Evolutionary conservation across 2,329 filamentous ascomycete species (phyloP), one percentile per base, ranked within the genome.

Genomic region (Penicillium aurantiogriseum): DNA sequence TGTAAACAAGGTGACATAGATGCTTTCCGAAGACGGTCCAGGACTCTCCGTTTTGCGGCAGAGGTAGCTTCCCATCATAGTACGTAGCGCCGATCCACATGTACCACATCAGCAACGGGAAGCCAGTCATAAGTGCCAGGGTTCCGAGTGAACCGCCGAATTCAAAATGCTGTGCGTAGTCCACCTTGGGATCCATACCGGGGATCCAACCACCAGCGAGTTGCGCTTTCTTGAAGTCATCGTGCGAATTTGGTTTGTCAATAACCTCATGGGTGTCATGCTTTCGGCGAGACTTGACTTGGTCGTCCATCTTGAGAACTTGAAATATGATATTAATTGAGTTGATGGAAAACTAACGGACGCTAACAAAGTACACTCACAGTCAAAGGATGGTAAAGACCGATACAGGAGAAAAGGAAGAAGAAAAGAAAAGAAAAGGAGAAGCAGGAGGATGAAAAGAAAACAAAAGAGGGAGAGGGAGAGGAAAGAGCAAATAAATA

Each of bases 61-160:
- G 76, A 9, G 94, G 94, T 25, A 94, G 80, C 60, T 88, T 85
- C 61, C 93, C 93, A 69, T 91, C 81, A 78, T 97, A 97, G 78
- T 92, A 95, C 31, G 88, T 92, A 13, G 93, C 89, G 39, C 94
- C 94, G 72, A 96, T 87, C 90, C 92, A 97, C 92, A 97, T 96
- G 79, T 97, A 97, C 84, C 90, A 97, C 93, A 97, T 97, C 65
- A 97, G 82, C 27, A 87, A 59, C 13, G 94, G 94, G 76, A 97
- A 99, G 44, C 88, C 86, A 61, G 90, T 81, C 91, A 97, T 97
- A 82, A 97, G 89, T 62, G 83, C 80, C 9, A 82, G 77, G 44
- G 91, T 88, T 48, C 93, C 93, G 5, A 84, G 72, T 3, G 90
- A 85, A 52, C 94, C 94, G 58, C 93, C 93, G 71, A 97, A 99